Percentiles rank a stretch among this genome's conserved stretches.
Evolutionary conservation across 2,329 filamentous ascomycete genomes (phyloP).

Genomic region (Verruconis gallopava): DNA sequence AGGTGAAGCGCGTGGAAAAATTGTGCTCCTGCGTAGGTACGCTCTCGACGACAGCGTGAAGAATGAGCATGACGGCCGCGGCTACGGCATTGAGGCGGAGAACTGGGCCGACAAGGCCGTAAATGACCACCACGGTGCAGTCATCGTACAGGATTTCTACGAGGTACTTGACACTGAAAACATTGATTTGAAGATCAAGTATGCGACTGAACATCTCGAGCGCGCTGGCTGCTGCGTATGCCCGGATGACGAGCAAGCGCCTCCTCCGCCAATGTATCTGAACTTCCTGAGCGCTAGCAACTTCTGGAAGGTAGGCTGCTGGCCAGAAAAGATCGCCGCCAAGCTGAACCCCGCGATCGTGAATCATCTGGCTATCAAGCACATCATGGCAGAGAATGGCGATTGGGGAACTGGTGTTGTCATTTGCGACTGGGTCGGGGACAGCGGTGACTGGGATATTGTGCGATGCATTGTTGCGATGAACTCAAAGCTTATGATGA

Average conservation of each 20-base stretch:
- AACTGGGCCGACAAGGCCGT: conserved; percentile 83
- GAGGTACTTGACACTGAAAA: conserved; percentile 63
- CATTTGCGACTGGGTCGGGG: conserved; percentile 87
- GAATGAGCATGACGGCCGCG: conserved; percentile 37
- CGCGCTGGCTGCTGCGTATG: conserved; percentile 38
- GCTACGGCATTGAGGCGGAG: conserved; percentile 46
- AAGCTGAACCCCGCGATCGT: conserved; percentile 71
- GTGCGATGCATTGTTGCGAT: conserved; percentile 78
- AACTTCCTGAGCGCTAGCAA: conserved; percentile 89
- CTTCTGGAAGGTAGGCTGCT: conserved; percentile 84
- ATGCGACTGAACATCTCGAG: conserved; percentile 62
- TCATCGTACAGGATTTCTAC: conserved; percentile 91
- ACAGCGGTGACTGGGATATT: conserved; percentile 80
- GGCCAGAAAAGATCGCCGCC: conserved; percentile 83
- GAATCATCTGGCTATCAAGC: conserved; percentile 43
- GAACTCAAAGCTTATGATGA: conserved; percentile 53
- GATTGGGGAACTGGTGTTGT: conserved; percentile 76
- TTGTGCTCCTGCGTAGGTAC: conserved; percentile 77
- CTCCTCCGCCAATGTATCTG: conserved; percentile 57
- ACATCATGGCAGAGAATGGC: conserved; percentile 40
- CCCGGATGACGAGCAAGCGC: conserved; percentile 13
- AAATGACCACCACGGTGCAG: conserved; percentile 57
- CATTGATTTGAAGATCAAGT: conserved; percentile 69
- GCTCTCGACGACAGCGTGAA: conserved; percentile 44
- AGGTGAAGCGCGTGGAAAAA: conserved; percentile 65